Base-by-base conservation (phyloP, 176 grass and related monocot species). In the Oryza glaberrima region DNA sequence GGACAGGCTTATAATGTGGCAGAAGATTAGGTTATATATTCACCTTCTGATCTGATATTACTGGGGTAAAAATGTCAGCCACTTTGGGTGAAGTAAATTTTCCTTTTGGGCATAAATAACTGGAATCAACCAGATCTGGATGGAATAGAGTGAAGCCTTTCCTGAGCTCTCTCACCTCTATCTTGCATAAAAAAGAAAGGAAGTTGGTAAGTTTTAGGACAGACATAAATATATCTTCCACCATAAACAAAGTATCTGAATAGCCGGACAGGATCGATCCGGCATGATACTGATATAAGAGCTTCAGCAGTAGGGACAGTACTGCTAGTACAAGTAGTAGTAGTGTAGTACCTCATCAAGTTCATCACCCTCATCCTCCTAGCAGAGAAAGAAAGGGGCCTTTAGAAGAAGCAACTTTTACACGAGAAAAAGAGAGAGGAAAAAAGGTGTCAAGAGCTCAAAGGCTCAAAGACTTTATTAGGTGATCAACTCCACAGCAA, bases 161-260 rank as follows among this genome's bases (percentile, higher is more conserved):
- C 8, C 56, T 45, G 43, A 67, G 44, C 72, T 66, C 77, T 66
- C 77, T 85, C 56, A 49, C 67, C 66, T 86, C 45, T 48, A 38
- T 77, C 74, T 86, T 64, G 69, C 75, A 83, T 73, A 86, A 75
- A 83, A 86, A 74, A 86, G 15, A 75, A 86, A 67, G 10, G 73
- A 69, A 69, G 68, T 86, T 64, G 73, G 88, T 83, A 86, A 82
- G 36, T 78, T 77, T 78, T 14, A 69, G 67, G 79, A 17, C 83
- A 85, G 43, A 20, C 77, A 90, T 79, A 78, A 67, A 86, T 48
- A 86, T 79, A 51, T 47, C 67, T 47, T 58, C 6, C 45, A 60
- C 79, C 65, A 86, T 72, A 86, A 83, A 86, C 75, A 78, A 86
- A 83, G 88, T 67, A 86, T 90, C 75, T 11, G 69, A 90, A 86